Percentiles rank a stretch among this genome's conserved stretches.
Conservation (phyloP, 1,139 yeast genomes). For the Saccharomyces hybrid region DNA sequence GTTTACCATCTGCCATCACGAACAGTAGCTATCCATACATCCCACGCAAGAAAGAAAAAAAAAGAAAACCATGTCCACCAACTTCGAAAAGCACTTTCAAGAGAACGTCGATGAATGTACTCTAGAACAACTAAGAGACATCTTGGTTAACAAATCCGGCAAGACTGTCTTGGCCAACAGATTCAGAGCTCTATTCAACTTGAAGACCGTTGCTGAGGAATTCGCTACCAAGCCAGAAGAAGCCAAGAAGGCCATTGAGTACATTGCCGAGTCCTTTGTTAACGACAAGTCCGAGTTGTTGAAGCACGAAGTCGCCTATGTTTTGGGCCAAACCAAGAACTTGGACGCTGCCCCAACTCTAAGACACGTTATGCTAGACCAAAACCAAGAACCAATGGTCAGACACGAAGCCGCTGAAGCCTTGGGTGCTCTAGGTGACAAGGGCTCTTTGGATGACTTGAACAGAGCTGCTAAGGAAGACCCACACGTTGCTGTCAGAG, state of each 20-base stretch:
- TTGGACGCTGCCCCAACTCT: conserved; percentile 67
- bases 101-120: conserved; percentile 39
- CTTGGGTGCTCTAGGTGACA: conserved; percentile 88
- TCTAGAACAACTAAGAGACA: conserved; percentile 64
- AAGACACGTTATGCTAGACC: conserved; percentile 60
- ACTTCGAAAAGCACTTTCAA: conserved; percentile 32
- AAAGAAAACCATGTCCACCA: conserved; percentile 30
- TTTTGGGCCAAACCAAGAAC: conserved; percentile 93
- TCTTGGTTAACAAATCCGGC: conserved; percentile 57
- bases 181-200: conserved; percentile 86
- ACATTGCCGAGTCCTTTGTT: conserved; percentile 70
- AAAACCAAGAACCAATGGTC: conserved; percentile 82
- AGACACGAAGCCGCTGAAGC: conserved; percentile 99
- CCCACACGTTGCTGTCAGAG: conserved; percentile 82
- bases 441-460: conserved; percentile 62
- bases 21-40: background rate
- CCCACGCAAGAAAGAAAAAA: background rate
- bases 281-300: conserved; percentile 78
- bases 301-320: conserved; percentile 97
- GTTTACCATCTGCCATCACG: no score
- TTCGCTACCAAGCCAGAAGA: conserved; percentile 42
- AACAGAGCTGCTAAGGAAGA: conserved; percentile 59
- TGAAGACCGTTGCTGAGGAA: conserved; percentile 76
- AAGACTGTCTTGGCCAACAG: conserved; percentile 70
- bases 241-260: conserved; percentile 62